Percentiles rank a stretch among this genome's conserved stretches.
Evolutionary conservation across 192 early-diverging fungal genomes (phyloP).

Genomic region (Coemansia erecta): DNA sequence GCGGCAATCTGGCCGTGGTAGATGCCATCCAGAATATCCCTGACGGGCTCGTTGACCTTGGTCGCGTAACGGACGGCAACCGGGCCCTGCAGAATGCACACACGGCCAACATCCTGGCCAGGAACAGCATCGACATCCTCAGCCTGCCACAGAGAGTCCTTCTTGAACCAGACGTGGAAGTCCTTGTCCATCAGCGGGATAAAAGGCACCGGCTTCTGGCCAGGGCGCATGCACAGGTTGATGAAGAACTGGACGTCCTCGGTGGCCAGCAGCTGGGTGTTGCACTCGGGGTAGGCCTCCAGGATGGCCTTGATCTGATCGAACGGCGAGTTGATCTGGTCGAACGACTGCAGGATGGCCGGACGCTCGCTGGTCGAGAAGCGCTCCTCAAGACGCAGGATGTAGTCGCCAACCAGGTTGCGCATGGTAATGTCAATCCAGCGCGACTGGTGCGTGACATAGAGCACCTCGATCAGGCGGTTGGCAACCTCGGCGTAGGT

Average conservation of each 20-base stretch:
- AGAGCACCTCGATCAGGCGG: conserved; percentile 82
- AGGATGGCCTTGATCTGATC: conserved; percentile 35
- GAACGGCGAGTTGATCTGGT: conserved; percentile 1
- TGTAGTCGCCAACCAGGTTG: conserved; percentile 75
- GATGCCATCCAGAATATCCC: conserved; percentile 85
- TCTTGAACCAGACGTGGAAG: conserved; percentile 98
- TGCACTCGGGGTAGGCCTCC: conserved; percentile 10
- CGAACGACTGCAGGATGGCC: not conserved
- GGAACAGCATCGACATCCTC: conserved; percentile 89
- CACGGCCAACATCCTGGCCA: conserved; percentile 82
- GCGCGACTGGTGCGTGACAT: conserved; percentile 67
- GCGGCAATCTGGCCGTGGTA: conserved; percentile 76
- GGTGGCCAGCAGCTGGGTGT: conserved; percentile 32
- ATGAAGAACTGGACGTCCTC: conserved; percentile 49
- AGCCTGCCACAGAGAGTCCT: conserved; percentile 95
- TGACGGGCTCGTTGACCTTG: conserved; percentile 84
- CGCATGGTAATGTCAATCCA: conserved; percentile 79
- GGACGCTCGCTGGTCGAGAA: conserved; percentile 14
- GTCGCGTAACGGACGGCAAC: conserved; percentile 77
- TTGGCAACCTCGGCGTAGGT: conserved; percentile 85
- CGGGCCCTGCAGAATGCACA: conserved; percentile 90
- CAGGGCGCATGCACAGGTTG: conserved; percentile 42
- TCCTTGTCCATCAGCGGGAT: conserved; percentile 89
- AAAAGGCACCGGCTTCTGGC: conserved; percentile 91
- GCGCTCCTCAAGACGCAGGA: conserved; percentile 84